Evolutionary conservation across 2,329 filamentous ascomycete genomes (phyloP).

Genomic region (Dothidotthia symphoricarpi): DNA sequence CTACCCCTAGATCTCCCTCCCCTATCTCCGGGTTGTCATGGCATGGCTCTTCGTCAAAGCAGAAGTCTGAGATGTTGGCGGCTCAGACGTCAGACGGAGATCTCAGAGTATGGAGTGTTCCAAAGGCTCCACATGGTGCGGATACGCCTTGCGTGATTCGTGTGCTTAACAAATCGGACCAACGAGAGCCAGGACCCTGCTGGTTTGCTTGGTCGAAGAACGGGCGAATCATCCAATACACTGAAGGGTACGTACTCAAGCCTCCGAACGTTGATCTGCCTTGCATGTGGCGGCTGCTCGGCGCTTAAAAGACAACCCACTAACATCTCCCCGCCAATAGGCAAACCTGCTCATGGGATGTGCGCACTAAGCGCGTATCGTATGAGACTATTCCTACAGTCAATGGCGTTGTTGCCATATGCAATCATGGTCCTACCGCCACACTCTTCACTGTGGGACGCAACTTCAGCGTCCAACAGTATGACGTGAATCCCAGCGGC

Average conservation of each 20-base stretch:
- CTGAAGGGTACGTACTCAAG: constrained; percentile 70
- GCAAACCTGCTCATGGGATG: constrained; percentile 93
- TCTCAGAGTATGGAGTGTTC: constrained; percentile 91
- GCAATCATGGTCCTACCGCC: constrained; percentile 87
- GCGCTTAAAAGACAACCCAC: constrained; percentile 20
- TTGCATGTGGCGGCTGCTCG: constrained; percentile 11
- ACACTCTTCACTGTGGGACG: constrained; percentile 86
- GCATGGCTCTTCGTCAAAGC: constrained; percentile 94
- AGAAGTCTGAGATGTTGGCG: constrained; percentile 97
- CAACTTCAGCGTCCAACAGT: constrained; percentile 90
- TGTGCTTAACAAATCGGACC: constrained; percentile 77
- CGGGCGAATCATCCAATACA: constrained; percentile 88
- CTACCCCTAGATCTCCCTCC: constrained; percentile 78
- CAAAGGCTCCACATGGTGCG: constrained; percentile 68
- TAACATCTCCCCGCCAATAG: constrained; percentile 43
- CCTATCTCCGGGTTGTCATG: constrained; percentile 84
- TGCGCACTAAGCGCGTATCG: constrained; percentile 94
- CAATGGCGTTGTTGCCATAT: constrained; percentile 75
- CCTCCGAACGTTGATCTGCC: constrained; percentile 4
- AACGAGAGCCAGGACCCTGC: constrained; percentile 71
- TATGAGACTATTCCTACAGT: constrained; percentile 85
- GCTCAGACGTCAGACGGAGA: constrained; percentile 91
- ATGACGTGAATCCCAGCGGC: constrained; percentile 73
- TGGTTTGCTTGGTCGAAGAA: constrained; percentile 99
- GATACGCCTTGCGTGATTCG: constrained; percentile 85